Percentiles rank a stretch among this genome's conserved stretches.
These are phyloP conservation scores for Asclepias syriaca DNA, from an alignment of 257 asterid species.

Conservation along the genomic window DNA sequence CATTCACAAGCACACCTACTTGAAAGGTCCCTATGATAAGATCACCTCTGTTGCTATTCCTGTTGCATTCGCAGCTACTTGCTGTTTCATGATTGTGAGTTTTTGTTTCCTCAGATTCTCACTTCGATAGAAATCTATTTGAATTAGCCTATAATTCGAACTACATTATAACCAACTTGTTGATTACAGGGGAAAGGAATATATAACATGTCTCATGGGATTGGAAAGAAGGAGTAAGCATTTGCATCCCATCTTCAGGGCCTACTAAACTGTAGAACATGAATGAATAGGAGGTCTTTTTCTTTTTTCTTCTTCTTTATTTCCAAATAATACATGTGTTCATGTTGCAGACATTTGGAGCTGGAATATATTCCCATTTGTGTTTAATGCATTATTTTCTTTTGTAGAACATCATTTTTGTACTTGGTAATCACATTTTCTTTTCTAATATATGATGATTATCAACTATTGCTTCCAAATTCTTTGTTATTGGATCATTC, in stretches of 20 bases:
- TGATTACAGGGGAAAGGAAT: constrained; percentile 60
- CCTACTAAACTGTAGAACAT: background rate
- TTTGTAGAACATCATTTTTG: background rate
- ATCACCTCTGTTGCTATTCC: constrained; percentile 74
- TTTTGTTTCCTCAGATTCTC: background rate
- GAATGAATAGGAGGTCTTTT: background rate
- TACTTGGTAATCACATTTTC: background rate
- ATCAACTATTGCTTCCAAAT: background rate
- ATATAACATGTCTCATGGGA: constrained; percentile 77
- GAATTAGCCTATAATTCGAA: background rate
- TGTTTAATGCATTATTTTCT: background rate
- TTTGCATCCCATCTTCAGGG: background rate
- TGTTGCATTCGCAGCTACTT: constrained; percentile 51
- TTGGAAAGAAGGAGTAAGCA: constrained; percentile 75
- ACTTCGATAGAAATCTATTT: background rate
- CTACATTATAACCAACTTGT: background rate
- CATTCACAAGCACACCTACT: constrained; percentile 55
- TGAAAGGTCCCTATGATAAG: constrained; percentile 54
- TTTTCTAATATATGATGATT: background rate
- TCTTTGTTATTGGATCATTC: background rate
- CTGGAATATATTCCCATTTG: background rate
- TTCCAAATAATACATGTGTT: background rate
- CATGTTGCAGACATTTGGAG: constrained; percentile 1
- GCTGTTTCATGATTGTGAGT: constrained; percentile 57
- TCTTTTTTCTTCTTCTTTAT: too few species aligned